Evolutionary conservation across 176 grass and related monocot species (phyloP), one percentile per base, ranked within the genome.

Genomic region (Carex pumila): DNA sequence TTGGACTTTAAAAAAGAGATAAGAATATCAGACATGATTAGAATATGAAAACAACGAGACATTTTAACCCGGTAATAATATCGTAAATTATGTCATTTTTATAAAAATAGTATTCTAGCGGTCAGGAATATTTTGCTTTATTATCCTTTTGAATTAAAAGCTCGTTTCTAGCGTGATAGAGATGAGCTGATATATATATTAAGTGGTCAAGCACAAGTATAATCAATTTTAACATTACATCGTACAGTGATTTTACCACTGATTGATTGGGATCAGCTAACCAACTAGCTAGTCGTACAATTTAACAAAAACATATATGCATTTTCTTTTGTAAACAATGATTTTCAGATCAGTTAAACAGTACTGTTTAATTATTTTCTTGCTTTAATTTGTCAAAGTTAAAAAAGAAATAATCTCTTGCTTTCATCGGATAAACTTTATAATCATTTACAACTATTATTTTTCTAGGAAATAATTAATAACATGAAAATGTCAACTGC

Each of bases 221-320:
- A 25, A 25, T 25, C 25, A 25, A 25, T 25, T 25, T 25, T 25
- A 25, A 25, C 25, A 25, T 25, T 54, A 54, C 21, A 75, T 31
- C 6, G 12, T 74, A 75, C 71, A 75, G 18, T 54, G 71, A 75
- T 31, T 30, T 75, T 30, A 75, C 47, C 22, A 30, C 12, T 30
- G 71, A 54, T 71, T 75, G 71, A 74, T 75, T 47, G 21, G 0
- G 47, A 75, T 75, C n/a, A 53, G 21, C 71, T 75, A 75, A 75
- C 47, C 15, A 75, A 75, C 71, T 13, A 75, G 53, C 71, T 14
- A 39, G 0, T 52, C 18, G 43, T 54, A 54, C 19, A 15, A 75
- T 29, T 25, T 14, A 75, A 75, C 71, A 30, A 14, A 75, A 12
- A 75, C 71, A 52, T 25, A 25, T 25, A 25, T 18, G 11, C 8